These are phyloP conservation scores for Saturnispora serradocipensis DNA, from an alignment of 805 yeast species.

Conservation along the genomic window DNA sequence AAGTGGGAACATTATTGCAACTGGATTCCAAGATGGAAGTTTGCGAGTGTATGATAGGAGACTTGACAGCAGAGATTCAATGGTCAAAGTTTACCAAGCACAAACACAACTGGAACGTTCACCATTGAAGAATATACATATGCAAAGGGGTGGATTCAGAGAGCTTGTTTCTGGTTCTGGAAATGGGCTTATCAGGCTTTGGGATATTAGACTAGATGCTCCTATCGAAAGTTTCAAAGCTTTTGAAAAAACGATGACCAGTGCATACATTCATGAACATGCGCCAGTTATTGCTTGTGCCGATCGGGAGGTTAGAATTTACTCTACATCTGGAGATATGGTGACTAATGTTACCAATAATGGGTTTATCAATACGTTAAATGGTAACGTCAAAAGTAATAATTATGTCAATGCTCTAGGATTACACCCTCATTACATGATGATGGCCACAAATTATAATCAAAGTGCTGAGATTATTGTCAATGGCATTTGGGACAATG, in stretches of 20 bases:
- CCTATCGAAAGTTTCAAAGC: slow-evolving; percentile 64
- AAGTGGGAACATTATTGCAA: slow-evolving; percentile 80
- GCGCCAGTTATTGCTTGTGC: slow-evolving; percentile 93
- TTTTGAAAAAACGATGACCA: slow-evolving; percentile 42
- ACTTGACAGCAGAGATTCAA: slow-evolving; percentile 71
- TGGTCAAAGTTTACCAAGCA: slow-evolving; percentile 77
- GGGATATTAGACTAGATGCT: slow-evolving; percentile 77
- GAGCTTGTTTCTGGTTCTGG: slow-evolving; percentile 79
- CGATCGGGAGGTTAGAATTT: slow-evolving; percentile 64
- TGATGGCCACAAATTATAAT: slow-evolving; percentile 75
- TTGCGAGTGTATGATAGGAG: slow-evolving; percentile 87
- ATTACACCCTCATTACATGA: slow-evolving; percentile 92
- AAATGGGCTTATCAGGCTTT: slow-evolving; percentile 74
- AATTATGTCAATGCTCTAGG: slow-evolving; percentile 56
- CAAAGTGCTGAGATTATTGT: slow-evolving; percentile 67
- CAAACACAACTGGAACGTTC: slow-evolving; percentile 18
- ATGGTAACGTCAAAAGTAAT: slow-evolving; percentile 36
- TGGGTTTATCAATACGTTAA: slow-evolving; percentile 34
- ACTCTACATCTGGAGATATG: slow-evolving; percentile 78
- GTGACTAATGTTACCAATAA: slow-evolving; percentile 43
- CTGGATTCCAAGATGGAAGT: slow-evolving; percentile 89
- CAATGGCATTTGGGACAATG: slow-evolving; percentile 40
- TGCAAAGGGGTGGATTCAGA: slow-evolving; percentile 95
- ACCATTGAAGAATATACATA: slow-evolving; percentile 62
- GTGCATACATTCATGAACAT: slow-evolving; percentile 85